Evolutionary conservation across 2,329 filamentous ascomycete genomes (phyloP).

Genomic region (Penicillium sp.): DNA sequence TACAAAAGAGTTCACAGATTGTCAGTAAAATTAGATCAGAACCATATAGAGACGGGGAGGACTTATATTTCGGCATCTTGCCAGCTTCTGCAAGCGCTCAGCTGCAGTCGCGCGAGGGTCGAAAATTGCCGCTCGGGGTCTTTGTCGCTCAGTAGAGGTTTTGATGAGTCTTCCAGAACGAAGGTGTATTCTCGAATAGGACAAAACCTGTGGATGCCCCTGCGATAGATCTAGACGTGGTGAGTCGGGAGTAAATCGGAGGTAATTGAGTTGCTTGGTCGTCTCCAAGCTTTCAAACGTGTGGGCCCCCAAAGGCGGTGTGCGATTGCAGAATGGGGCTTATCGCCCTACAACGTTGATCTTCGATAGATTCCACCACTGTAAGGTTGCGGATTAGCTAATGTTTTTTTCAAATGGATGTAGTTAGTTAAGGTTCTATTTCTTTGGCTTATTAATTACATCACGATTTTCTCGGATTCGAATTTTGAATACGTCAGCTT

Average conservation of each 20-base stretch:
- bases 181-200: background rate
- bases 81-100: slow-evolving; percentile 20
- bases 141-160: background rate
- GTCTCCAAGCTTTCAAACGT: slow-evolving; percentile 13
- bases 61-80: slow-evolving; percentile 88
- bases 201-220: background rate
- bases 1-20: slow-evolving; percentile 67
- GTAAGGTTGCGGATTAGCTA: background rate
- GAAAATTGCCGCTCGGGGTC: slow-evolving; percentile 22
- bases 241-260: background rate
- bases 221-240: slow-evolving; percentile 2
- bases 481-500: too few relatives aligned
- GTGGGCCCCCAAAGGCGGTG: slow-evolving; percentile 13
- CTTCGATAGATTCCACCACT: background rate
- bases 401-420: background rate
- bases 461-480: too few relatives aligned
- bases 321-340: slow-evolving; percentile 8
- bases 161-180: background rate
- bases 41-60: slow-evolving; percentile 6
- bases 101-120: slow-evolving; percentile 19
- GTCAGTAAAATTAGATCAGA: slow-evolving; percentile 37
- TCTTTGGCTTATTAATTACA: too few relatives aligned
- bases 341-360: slow-evolving; percentile 6
- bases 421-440: too few relatives aligned
- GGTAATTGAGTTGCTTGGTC: background rate